Evolutionary conservation across 352 stramenopile species (phyloP).

Genomic region (Blastocystis sp.): DNA sequence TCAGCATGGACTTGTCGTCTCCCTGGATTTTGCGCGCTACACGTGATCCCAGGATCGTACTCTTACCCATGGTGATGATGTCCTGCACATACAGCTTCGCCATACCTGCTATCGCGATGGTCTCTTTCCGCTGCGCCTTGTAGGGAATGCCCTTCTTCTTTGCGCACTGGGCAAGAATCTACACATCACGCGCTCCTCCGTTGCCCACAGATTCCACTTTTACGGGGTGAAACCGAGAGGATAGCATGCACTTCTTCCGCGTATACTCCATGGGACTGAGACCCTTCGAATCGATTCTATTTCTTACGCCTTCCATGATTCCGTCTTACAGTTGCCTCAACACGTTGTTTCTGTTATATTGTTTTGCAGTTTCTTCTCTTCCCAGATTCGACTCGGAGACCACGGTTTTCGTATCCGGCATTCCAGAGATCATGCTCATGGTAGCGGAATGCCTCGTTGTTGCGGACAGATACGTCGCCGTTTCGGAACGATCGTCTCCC

Average conservation of each 20-base stretch:
- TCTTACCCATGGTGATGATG: conserved; percentile 12
- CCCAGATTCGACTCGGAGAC: neutral
- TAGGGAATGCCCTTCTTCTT: conserved; percentile 34
- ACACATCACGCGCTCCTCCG: neutral
- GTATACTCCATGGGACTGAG: conserved; percentile 33
- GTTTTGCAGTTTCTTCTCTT: neutral
- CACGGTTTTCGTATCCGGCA: conserved; percentile 1
- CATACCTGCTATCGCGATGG: conserved; percentile 59
- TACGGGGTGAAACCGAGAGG: conserved; percentile 50
- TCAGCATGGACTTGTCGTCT: conserved; percentile 31
- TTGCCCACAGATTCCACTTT: conserved; percentile 58
- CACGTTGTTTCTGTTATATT: conserved; percentile 12
- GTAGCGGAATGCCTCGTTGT: conserved; percentile 42
- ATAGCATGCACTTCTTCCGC: conserved; percentile 51
- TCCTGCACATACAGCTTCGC: conserved; percentile 61
- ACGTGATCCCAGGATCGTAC: neutral
- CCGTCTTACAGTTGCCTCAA: conserved; percentile 31
- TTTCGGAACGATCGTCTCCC: neutral
- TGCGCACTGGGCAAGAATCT: conserved; percentile 50
- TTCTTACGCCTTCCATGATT: neutral
- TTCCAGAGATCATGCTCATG: neutral
- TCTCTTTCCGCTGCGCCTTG: conserved; percentile 36
- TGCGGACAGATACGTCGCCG: neutral
- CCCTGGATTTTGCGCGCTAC: conserved; percentile 23
- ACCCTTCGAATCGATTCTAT: neutral